Evolutionary conservation across 768 basidiomycete species (phyloP).

Genomic region (Tricholoma saponaceum): DNA sequence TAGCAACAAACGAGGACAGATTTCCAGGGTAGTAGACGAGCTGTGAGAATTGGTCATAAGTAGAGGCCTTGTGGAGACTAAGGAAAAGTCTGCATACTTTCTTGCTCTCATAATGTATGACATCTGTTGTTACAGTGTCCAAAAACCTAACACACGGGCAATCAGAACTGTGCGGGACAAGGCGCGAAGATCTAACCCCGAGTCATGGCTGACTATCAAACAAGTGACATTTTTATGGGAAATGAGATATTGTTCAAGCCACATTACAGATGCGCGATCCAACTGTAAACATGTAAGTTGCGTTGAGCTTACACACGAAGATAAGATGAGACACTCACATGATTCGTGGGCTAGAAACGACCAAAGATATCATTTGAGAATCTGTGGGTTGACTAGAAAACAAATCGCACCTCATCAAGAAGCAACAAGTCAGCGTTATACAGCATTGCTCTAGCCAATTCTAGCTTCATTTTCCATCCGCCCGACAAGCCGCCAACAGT

Average conservation of each 20-base stretch:
- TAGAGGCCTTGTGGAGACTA: neutral
- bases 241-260: conserved; percentile 87
- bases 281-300: conserved; percentile 38
- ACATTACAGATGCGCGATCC: conserved; percentile 80
- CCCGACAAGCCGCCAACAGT: conserved; percentile 88
- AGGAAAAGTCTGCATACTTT: conserved; percentile 41
- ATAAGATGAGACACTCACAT: conserved; percentile 46
- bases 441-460: conserved; percentile 93
- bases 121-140: conserved; percentile 93
- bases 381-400: neutral
- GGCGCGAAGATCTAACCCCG: conserved; percentile 56
- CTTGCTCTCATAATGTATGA: conserved; percentile 95
- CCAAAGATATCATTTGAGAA: conserved; percentile 1
- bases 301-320: neutral
- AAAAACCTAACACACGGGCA: conserved; percentile 58
- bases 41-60: conserved; percentile 29
- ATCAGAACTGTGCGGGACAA: conserved; percentile 7
- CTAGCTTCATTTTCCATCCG: conserved; percentile 99
- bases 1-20: conserved; percentile 83
- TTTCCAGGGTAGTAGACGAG: conserved; percentile 94
- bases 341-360: conserved; percentile 73
- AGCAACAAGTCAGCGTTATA: conserved; percentile 87
- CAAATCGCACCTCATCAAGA: conserved; percentile 70
- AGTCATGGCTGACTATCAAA: conserved; percentile 95
- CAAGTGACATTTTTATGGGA: conserved; percentile 83